Evolutionary conservation across 805 yeast species (phyloP), one percentile per base, ranked within the genome.

Genomic region (Metschnikowia picachoensis): DNA sequence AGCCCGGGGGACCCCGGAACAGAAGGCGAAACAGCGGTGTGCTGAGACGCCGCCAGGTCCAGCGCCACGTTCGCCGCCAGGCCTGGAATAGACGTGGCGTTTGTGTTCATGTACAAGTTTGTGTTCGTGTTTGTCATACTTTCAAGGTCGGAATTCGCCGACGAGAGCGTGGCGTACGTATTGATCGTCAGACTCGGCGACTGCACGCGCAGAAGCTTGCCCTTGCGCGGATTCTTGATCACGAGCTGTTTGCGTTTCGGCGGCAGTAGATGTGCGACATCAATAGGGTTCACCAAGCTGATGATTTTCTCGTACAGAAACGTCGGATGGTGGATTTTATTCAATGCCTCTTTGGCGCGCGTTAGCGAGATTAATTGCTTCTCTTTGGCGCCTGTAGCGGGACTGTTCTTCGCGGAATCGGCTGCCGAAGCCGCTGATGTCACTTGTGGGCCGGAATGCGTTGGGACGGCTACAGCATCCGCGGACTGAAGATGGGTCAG

Each of bases 211-310:
- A 69, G 61, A 9, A 67, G 56, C 41, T 57, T 60, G 33, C 51
- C 55, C 27, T 48, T 48, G 20, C 68, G 50, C 0, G 85, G 79
- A 25, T 82, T 78, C 52, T 78, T 82, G 41, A 90, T 74, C 7
- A 78, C 76, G 12, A 90, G 74, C 34, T 78, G 66, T 53, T 85
- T 85, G 0, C 87, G 82, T 48, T 79, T 83, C 8, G 91, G 81
- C 13, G 78, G 74, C 12, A 89, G 83, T 46, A 86, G 73, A 15
- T 68, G 62, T 1, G 85, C 69, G 3, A 90, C 85, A 61, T 90
- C 90, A 15, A 87, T 76, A 2, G 96, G 96, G 48, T 81, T 83
- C 4, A 85, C 67, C 11, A 89, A 72, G 38, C 78, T 73, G 29
- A 89, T 68, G 39, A 73, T 62, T 51, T 77, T 79, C 52, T 85